A percentile compares a stretch with the other conserved stretches of the same genome.
Conservation (phyloP, 352 stramenopile genomes). For the Phytophthora cactorum region DNA sequence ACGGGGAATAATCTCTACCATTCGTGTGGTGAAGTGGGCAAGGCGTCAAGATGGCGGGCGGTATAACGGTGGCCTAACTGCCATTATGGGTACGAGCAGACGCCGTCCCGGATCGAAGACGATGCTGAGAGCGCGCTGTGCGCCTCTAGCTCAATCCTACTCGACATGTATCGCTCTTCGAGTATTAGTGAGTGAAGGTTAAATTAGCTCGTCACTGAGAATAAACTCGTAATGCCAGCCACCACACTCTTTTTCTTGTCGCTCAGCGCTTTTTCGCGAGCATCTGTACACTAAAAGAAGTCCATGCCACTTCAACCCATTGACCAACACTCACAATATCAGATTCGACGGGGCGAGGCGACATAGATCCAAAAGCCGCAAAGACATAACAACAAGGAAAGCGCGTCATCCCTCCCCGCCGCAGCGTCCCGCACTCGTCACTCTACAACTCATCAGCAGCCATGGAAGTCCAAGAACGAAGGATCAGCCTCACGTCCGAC, state of each 20-base stretch:
- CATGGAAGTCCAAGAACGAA: slow-evolving; percentile 40
- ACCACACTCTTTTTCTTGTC: slow-evolving; percentile 22
- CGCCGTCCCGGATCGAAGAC: too few relatives aligned
- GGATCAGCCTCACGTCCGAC: not conserved
- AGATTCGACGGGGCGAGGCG: slow-evolving; percentile 22
- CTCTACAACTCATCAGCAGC: not conserved
- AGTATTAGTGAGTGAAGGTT: slow-evolving; percentile 17
- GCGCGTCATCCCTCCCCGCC: slow-evolving; percentile 21
- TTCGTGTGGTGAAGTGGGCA: too few relatives aligned
- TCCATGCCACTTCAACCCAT: slow-evolving; percentile 24
- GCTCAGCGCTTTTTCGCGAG: not conserved
- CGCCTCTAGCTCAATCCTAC: too few relatives aligned
- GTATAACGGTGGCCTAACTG: too few relatives aligned
- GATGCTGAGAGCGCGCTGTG: too few relatives aligned
- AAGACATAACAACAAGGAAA: not conserved
- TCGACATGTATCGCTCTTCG: too few relatives aligned
- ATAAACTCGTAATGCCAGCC: not conserved
- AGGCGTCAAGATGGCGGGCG: too few relatives aligned
- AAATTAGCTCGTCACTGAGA: not conserved
- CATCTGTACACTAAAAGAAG: not conserved
- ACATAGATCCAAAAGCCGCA: slow-evolving; percentile 24
- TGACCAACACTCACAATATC: slow-evolving; percentile 26
- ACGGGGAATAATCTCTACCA: too few relatives aligned
- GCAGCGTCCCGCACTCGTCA: slow-evolving; percentile 1
- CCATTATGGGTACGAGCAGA: too few relatives aligned